Base-by-base conservation (phyloP, 2,329 filamentous ascomycete genomes). In the Fusarium annulatum region DNA sequence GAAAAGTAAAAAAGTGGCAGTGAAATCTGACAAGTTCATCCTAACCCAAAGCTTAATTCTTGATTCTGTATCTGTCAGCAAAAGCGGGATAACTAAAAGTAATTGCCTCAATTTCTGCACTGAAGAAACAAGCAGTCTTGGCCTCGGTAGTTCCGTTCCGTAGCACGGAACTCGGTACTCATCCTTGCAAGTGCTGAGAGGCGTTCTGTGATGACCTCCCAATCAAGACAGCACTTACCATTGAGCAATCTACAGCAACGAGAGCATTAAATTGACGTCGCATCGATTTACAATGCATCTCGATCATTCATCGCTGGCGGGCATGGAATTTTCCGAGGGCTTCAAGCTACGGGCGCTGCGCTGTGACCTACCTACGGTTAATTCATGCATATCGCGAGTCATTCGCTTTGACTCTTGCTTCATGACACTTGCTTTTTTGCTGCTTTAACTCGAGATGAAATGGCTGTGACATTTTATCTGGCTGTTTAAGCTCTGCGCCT, bases 301-400 rank as follows among this genome's bases (percentile, higher is more conserved):
- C 42, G 33, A 59, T 30, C 42, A 59, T 21, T 36, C 19, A 38
- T 59, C 33, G 30, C 56, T 28, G 14, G 23, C 11, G 30, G 30
- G 11, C n/a, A 41, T 65, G 42, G 61, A n/a, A 34, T 16, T 26
- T 45, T 16, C 56, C 38, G 36, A 49, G 48, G 30, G 26, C 33
- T 30, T 38, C 33, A 68, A 14, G 28, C 41, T 34, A 33, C 30
- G 42, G 42, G 34, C 42, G 63, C 23, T 42, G 36, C 23, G 23
- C 34, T 36, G 48, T 18, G 28, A 43, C 21, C 30, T 33, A 55
- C 21, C 30, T 33, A 48, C 33, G 51, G 14, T 68, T 55, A 53
- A 39, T 26, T 42, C 10, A 23, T 28, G 48, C 30, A 43, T 16
- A 30, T 53, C 7, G 18, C 51, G 67, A 69, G 67, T 69, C 67